phyloP scores from a whole-genome alignment of 1,284 basidiomycete species.

The Irpex sp. region DNA sequence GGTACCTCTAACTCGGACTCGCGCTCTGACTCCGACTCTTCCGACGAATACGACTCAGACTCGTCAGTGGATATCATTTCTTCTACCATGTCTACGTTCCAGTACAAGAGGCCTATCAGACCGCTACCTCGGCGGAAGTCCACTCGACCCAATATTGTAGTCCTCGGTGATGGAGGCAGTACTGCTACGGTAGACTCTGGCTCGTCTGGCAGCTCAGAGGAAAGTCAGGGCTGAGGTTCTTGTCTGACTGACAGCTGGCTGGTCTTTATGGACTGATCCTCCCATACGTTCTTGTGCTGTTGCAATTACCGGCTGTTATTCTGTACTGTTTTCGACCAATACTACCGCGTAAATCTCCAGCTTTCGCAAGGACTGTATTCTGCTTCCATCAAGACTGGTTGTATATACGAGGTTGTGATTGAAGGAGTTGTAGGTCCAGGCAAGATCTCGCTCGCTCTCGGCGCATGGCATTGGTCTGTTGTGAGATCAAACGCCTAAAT shows the following conservation, averaged over 20 bases:
- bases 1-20: conserved; percentile 17
- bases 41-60: conserved; percentile 15
- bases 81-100: conserved; percentile 10
- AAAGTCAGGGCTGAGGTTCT: conserved; percentile 5
- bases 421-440: neutral
- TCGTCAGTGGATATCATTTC: conserved; percentile 20
- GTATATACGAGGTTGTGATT: neutral
- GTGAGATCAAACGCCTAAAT: neutral
- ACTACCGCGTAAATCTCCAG: too few relatives aligned
- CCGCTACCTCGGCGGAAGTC: conserved; percentile 24
- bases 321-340: neutral
- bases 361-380: too few relatives aligned
- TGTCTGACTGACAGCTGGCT: neutral
- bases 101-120: conserved; percentile 18
- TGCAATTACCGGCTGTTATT: neutral
- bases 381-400: too few relatives aligned
- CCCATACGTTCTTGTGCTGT: neutral
- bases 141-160: conserved; percentile 22
- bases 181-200: conserved; percentile 6
- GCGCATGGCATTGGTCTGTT: neutral
- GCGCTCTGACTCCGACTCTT: conserved; percentile 9
- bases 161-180: conserved; percentile 15
- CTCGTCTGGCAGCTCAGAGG: conserved; percentile 11
- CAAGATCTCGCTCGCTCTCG: neutral
- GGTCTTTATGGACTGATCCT: too few relatives aligned